A percentile compares a stretch with the other conserved stretches of the same genome.
Conservation (phyloP, 305 asterid genomes). For the Ajuga reptans region DNA sequence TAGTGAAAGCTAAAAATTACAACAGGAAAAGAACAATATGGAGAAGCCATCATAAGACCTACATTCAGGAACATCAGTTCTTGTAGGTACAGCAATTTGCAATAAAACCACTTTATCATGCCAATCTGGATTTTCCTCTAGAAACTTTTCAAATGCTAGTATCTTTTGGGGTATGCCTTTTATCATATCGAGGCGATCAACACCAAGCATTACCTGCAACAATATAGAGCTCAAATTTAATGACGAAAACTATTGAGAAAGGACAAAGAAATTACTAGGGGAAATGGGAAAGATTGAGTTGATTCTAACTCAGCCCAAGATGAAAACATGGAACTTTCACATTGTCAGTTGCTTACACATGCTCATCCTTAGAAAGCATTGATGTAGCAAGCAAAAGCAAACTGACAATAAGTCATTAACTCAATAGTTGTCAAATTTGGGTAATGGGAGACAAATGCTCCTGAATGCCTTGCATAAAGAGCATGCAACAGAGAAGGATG, state of each 20-base stretch:
- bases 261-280: not conserved
- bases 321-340: not conserved
- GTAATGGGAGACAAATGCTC: not conserved
- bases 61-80: conserved; percentile 96
- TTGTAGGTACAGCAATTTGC: conserved; percentile 94
- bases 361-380: not conserved
- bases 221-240: not conserved
- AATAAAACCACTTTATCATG: conserved; percentile 81
- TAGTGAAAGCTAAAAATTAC: not conserved
- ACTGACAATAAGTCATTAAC: conserved; percentile 1
- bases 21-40: not conserved
- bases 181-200: conserved; percentile 92
- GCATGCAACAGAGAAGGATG: not conserved
- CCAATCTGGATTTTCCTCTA: conserved; percentile 77
- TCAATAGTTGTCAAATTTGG: not conserved
- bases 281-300: conserved; percentile 3
- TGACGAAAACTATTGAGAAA: conserved; percentile 8
- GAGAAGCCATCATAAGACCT: conserved; percentile 29
- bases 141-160: conserved; percentile 84
- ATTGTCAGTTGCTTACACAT: not conserved
- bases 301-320: not conserved
- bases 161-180: conserved; percentile 94
- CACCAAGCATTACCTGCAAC: conserved; percentile 79
- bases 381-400: conserved; percentile 4
- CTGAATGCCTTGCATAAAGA: not conserved